Evolutionary conservation across 140 eudicot species (phyloP), one percentile per base, ranked within the genome.

Genomic region (Flaveria floridana): DNA sequence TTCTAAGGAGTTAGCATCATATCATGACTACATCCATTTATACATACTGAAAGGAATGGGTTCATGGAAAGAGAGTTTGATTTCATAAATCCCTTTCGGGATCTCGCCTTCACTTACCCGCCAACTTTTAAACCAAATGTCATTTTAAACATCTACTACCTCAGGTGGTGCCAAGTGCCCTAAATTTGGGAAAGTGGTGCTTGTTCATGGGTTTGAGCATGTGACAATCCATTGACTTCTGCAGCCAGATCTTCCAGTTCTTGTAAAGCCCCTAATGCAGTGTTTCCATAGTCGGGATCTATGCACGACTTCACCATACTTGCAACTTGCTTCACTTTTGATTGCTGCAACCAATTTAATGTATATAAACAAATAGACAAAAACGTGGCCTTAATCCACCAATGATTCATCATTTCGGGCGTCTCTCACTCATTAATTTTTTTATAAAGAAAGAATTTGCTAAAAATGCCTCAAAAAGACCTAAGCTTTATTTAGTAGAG

Each of bases 191-290:
- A 16, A 6, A 28, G 1, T 19, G 15, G 73, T 58, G n/a, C 58
- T 14, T 70, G 85, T 59, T 73, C 85, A 67, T 55, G 77, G 79
- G 16, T 19, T 47, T 85, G 88, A 71, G 26, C 88, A 65, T 80
- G 61, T 19, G 74, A 19, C 15, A 81, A 78, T 68, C 80, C 83
- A 26, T 71, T 85, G 37, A 71, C 68, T 26, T 75, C 83, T 14
- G 58, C 41, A 23, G 91, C 97, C 4, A 85, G 75, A 51, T 61
- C 79, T 69, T 91, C 97, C 28, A 88, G 84, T 83, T 91, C 93
- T 50, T 80, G 80, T 48, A 91, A 64, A 1, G 97, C 96, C 70
- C 74, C 86, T 15, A 83, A 68, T n/a, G 85, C 89, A 75, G 16
- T 65, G 15, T 55, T 53, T 2, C 91, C 85, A 20, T 65, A 82